Base-by-base conservation (phyloP, 2,329 filamentous ascomycete species). In the Clarireedia paspali region DNA sequence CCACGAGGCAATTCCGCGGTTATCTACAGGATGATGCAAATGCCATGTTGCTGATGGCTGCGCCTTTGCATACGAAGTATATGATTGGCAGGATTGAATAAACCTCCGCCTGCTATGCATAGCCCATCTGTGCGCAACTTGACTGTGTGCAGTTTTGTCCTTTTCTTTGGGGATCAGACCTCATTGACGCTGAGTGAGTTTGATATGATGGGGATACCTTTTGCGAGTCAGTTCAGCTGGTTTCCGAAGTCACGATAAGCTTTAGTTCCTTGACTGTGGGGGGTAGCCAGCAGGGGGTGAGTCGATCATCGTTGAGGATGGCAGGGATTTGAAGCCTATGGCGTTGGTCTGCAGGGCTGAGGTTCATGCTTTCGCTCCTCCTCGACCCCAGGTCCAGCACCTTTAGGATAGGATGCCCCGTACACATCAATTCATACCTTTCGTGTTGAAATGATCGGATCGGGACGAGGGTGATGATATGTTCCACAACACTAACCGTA, bases 1-100 rank as follows among this genome's bases (percentile, higher is more conserved):
- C 63, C 62, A 64, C 62, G 62, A 62, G 62, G 59, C 40, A 48
- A 53, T 51, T 56, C 42, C 59, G 59, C 62, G 59, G 63, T 50
- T 62, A 47, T 59, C 57, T 54, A 60, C 62, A 60, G 55, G 47
- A 48, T 47, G 55, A 24, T 42, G 39, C 30, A 47, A 56, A 42
- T 53, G 42, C 48, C 54, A 56, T 56, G 54, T 30, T 47, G 36
- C 30, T 53, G 42, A 50, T 30, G 30, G 30, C 39, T 52, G 48
- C 49, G n/a, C 53, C 53, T 34, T 50, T 50, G 53, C 26, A 55
- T 50, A 30, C 46, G 26, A 15, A 55, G 46, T 50, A 44, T 44
- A 50, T 44, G 38, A 55, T 55, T 50, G 38, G 46, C 46, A 36
- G 26, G 30, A 38, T 44, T 27, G 20, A 55, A 53, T 38, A 53